Evolutionary conservation across 768 basidiomycete genomes (phyloP).

Genomic region (Epithele typhae): DNA sequence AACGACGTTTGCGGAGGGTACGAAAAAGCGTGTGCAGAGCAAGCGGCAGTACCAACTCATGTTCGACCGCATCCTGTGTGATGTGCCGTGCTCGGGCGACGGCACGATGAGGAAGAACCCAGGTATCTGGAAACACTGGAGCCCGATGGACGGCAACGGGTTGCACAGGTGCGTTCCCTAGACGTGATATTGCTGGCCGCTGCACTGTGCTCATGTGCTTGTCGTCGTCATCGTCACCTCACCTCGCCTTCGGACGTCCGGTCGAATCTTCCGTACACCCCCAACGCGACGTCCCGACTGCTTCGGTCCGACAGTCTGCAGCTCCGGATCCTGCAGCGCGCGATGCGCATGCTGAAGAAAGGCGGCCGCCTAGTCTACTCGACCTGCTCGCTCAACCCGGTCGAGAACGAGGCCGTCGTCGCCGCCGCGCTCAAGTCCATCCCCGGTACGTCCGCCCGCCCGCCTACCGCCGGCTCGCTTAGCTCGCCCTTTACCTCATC

Average conservation of each 20-base stretch:
- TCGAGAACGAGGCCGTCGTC: constrained; percentile 96
- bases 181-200: neutral
- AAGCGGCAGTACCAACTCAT: constrained; percentile 49
- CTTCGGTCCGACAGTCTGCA: constrained; percentile 80
- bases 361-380: constrained; percentile 96
- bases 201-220: too few relatives aligned
- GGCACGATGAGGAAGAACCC: constrained; percentile 94
- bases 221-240: too few relatives aligned
- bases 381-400: constrained; percentile 94
- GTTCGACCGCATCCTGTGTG: constrained; percentile 93
- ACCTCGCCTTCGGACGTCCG: too few relatives aligned
- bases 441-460: constrained; percentile 45
- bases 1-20: constrained; percentile 29
- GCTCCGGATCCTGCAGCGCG: constrained; percentile 86
- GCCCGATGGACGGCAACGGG: constrained; percentile 83
- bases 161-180: constrained; percentile 67
- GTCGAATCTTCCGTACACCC: too few relatives aligned
- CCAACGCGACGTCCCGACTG: too few relatives aligned
- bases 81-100: constrained; percentile 97
- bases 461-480: neutral
- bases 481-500: neutral
- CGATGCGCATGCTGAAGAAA: constrained; percentile 82
- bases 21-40: constrained; percentile 27
- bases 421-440: constrained; percentile 73
- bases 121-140: constrained; percentile 94